Evolutionary conservation across 768 basidiomycete genomes (phyloP), one percentile per base, ranked within the genome.

Genomic region (Tulasnella sp.): DNA sequence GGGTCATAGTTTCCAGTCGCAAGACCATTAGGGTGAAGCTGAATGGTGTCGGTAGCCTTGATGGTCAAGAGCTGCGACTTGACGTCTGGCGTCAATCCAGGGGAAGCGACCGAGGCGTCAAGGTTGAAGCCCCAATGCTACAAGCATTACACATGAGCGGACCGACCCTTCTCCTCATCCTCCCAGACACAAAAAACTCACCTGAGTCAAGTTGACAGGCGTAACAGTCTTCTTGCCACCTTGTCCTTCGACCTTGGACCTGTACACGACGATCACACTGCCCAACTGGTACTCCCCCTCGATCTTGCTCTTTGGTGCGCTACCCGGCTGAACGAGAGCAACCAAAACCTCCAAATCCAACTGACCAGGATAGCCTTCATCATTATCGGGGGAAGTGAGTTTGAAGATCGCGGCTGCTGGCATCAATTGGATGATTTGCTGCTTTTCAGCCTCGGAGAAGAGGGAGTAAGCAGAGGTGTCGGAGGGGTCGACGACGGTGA

Each of bases 41-140:
- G 88, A 52, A 89, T 85, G 58, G 88, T 86, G 74, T 86, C 84
- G 79, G 87, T 86, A 36, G 90, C 85, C 81, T 84, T 84, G 78
- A 87, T 84, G 22, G 80, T 81, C 14, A 87, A 78, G 69, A 81
- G 79, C 78, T 87, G 91, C 49, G 87, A 84, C 79, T 88, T 86
- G 52, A 93, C 86, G 36, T 85, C 84, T 38, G 88, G 82, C 19
- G 83, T 81, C 40, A 87, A 79, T 7, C 83, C 85, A 8, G 83
- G 80, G 11, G 34, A 42, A 9, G 77, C 38, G 54, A 90, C 83
- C 79, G 91, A 92, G 0, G 90, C 91, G 40, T 91, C 90, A 14
- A 93, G 86, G 80, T 93, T 93, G 84, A 92, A 93, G 37, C 91
- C 92, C 91, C 91, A 93, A 81, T 93, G 91, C 91, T 93, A 76